Evolutionary conservation across 345 rosid genomes (phyloP).

Genomic region (Brassica carinata): DNA sequence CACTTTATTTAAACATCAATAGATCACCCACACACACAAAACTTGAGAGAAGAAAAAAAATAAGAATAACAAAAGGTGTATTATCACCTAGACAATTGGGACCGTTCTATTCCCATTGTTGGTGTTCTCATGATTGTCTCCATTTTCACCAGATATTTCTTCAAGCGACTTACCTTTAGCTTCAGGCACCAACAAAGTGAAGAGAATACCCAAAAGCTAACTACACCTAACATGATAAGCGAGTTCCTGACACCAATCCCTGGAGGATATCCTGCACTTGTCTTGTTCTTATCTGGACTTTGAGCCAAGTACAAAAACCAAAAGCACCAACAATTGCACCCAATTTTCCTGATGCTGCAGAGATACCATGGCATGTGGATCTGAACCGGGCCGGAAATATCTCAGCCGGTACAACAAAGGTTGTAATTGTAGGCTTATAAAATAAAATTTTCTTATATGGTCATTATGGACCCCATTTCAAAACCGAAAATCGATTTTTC

Average conservation of each 20-base stretch:
- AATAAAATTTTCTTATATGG: too few species aligned
- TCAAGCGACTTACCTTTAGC: constrained; percentile 40
- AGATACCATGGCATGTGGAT: constrained; percentile 86
- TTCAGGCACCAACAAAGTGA: constrained; percentile 45
- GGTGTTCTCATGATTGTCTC: constrained; percentile 31
- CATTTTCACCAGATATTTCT: constrained; percentile 40
- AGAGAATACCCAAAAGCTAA: constrained; percentile 41
- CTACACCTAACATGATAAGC: constrained; percentile 56
- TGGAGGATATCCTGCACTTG: constrained; percentile 84
- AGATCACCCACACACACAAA: background rate
- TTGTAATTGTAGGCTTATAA: too few species aligned
- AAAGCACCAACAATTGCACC: constrained; percentile 86
- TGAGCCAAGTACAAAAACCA: constrained; percentile 63
- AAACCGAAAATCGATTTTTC: too few species aligned
- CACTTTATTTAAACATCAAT: background rate
- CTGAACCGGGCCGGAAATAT: constrained; percentile 83
- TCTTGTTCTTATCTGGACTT: constrained; percentile 57
- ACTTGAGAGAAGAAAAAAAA: background rate
- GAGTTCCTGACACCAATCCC: constrained; percentile 84
- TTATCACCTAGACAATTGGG: constrained; percentile 27
- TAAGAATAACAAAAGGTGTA: constrained; percentile 1
- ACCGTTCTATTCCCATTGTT: constrained; percentile 29
- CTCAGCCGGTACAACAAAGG: constrained; percentile 87
- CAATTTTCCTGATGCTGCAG: constrained; percentile 74
- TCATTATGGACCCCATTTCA: too few species aligned